Percentiles rank a stretch among this genome's conserved stretches.
These are phyloP conservation scores for Durotheca rogersii DNA, from an alignment of 495 filamentous ascomycete genomes.

Conservation along the genomic window DNA sequence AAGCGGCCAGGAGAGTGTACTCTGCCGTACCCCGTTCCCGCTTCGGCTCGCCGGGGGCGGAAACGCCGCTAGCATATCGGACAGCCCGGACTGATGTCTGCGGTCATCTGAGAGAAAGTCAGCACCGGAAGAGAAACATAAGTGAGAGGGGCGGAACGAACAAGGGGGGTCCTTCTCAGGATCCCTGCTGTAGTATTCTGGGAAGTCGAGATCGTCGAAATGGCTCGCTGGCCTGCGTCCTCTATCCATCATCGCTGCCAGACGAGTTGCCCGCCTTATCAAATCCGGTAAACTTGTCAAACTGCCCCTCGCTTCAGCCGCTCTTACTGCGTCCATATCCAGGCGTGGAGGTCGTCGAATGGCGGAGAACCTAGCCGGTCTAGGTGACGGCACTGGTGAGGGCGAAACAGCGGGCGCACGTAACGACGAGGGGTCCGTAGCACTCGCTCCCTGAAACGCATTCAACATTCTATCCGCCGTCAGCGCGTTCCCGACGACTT, in stretches of 20 bases:
- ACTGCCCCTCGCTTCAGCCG: conserved; percentile 80
- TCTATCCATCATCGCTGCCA: conserved; percentile 85
- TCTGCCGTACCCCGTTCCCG: conserved; percentile 43
- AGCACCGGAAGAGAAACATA: conserved; percentile 15
- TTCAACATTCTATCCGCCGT: conserved; percentile 45
- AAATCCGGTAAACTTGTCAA: conserved; percentile 89
- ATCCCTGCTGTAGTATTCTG: conserved; percentile 37
- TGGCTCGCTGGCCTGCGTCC: conserved; percentile 77
- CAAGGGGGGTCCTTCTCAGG: conserved; percentile 43
- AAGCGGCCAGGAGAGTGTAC: conserved; percentile 45
- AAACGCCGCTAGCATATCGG: conserved; percentile 89
- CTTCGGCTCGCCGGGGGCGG: conserved; percentile 71
- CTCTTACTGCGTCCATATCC: conserved; percentile 74
- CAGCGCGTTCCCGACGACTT: conserved; percentile 29
- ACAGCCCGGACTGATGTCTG: conserved; percentile 63
- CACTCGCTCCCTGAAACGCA: conserved; percentile 47
- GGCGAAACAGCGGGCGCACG: conserved; percentile 38
- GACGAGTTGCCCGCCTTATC: conserved; percentile 80
- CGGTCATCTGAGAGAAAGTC: conserved; percentile 40
- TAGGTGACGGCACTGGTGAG: no score
- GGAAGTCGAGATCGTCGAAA: conserved; percentile 53
- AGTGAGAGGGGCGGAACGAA: conserved; percentile 25
- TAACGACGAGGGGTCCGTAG: conserved; percentile 39
- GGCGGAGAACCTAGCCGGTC: conserved; percentile 48
- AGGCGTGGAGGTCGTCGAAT: conserved; percentile 69